These are phyloP conservation scores for Botryotinia narcissicola DNA, from an alignment of 2,329 filamentous ascomycete genomes.

Conservation along the genomic window DNA sequence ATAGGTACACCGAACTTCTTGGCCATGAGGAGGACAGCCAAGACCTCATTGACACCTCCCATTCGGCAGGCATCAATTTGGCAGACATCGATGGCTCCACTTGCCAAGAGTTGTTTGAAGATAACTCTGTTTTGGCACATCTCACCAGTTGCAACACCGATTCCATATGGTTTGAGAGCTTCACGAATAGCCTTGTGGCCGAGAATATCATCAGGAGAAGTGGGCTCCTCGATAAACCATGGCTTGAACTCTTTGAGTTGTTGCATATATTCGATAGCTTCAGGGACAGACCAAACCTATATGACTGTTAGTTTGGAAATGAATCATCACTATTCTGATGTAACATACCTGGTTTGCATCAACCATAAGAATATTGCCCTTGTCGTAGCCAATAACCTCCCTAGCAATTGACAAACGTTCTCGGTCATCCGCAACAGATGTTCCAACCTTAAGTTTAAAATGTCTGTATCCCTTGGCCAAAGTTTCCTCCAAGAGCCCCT, in stretches of 20 bases:
- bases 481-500: conserved; percentile 68
- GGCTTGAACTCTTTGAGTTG: conserved; percentile 78
- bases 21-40: conserved; percentile 86
- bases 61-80: conserved; percentile 89
- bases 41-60: conserved; percentile 86
- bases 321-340: conserved; percentile 21
- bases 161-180: conserved; percentile 69
- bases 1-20: conserved; percentile 71
- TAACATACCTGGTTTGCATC: conserved; percentile 76
- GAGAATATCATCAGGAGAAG: conserved; percentile 83
- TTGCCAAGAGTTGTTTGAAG: conserved; percentile 85
- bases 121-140: conserved; percentile 95
- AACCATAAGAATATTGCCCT: conserved; percentile 74
- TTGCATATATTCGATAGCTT: conserved; percentile 85
- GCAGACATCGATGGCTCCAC: conserved; percentile 80
- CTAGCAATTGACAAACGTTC: conserved; percentile 70
- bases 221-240: conserved; percentile 95
- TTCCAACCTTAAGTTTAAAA: conserved; percentile 91
- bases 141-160: conserved; percentile 87
- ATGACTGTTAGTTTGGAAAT: conserved; percentile 5
- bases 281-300: conserved; percentile 79
- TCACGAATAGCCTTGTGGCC: conserved; percentile 84
- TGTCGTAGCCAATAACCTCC: conserved; percentile 77
- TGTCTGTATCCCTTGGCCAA: conserved; percentile 74
- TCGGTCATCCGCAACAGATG: conserved; percentile 68